A percentile compares a stretch with the other conserved stretches of the same genome.
phyloP scores from a whole-genome alignment of 106 monocot species.

The Iris macrosiphon region DNA sequence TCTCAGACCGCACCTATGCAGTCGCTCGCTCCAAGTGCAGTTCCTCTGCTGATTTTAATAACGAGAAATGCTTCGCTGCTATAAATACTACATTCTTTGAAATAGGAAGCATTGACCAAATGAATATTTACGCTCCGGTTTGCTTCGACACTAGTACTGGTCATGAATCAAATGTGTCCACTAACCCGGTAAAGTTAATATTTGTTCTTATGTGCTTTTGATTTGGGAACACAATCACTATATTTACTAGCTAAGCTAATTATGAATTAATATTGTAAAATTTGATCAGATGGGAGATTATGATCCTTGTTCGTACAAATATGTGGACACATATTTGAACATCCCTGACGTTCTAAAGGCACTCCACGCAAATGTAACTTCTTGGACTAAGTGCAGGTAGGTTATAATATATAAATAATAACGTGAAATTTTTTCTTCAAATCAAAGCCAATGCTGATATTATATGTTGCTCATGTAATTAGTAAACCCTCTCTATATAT shows the following conservation, averaged over 20 bases:
- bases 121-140: conserved; percentile 19
- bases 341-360: conserved; percentile 16
- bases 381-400: conserved; percentile 11
- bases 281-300: background rate
- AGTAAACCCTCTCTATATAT: background rate
- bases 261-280: background rate
- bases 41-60: background rate
- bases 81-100: background rate
- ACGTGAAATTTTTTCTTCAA: background rate
- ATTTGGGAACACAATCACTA: background rate
- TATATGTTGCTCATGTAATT: background rate
- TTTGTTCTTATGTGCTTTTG: background rate
- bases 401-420: background rate
- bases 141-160: no score
- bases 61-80: background rate
- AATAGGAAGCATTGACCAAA: conserved; percentile 3
- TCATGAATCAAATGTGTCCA: no score
- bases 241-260: no score
- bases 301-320: conserved; percentile 11
- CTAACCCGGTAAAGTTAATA: no score
- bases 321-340: conserved; percentile 13
- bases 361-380: conserved; percentile 12
- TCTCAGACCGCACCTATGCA: conserved; percentile 11
- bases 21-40: background rate
- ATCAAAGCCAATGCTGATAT: background rate